phyloP scores from a whole-genome alignment of 2,329 filamentous ascomycete genomes.

The Waltergamsia citrina region DNA sequence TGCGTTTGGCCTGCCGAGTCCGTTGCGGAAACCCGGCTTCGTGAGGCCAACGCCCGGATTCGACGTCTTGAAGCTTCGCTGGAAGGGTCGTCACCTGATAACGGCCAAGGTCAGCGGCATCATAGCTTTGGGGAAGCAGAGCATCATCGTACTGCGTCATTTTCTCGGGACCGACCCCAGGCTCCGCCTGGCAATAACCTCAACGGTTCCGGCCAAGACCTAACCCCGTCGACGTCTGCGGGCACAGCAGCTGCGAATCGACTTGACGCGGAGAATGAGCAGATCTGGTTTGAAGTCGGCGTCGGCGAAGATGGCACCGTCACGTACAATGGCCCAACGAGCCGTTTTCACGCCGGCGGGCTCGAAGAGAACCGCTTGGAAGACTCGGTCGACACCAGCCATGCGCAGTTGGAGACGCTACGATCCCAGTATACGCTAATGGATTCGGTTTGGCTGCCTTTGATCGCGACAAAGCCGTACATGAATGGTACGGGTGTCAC shows the following conservation, averaged over 20 bases:
- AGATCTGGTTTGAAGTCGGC: slow-evolving; percentile 11
- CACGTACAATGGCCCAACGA: slow-evolving; percentile 12
- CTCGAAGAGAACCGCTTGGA: slow-evolving; percentile 4
- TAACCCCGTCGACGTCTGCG: slow-evolving; percentile 1
- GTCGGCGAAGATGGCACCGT: slow-evolving; percentile 11
- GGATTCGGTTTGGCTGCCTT: slow-evolving; percentile 8
- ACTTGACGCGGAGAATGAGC: too few species aligned
- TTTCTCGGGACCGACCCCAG: background rate
- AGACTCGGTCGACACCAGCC: background rate
- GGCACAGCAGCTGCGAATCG: background rate
- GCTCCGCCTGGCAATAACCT: background rate
- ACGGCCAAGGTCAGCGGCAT: too few species aligned
- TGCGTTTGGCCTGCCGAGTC: slow-evolving; percentile 5
- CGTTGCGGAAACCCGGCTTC: slow-evolving; percentile 1
- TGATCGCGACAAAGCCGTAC: slow-evolving; percentile 5
- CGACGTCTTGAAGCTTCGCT: slow-evolving; percentile 4
- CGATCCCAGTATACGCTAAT: slow-evolving; percentile 7
- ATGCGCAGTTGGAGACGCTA: background rate
- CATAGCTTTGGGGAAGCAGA: too few species aligned
- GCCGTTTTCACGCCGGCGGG: slow-evolving; percentile 10
- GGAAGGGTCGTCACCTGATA: too few species aligned
- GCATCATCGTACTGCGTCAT: too few species aligned
- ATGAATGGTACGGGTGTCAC: slow-evolving; percentile 9
- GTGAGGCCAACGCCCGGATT: slow-evolving; percentile 3
- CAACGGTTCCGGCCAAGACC: background rate